Conservation (phyloP, 441 rosid species). For the Populus hybrid region DNA sequence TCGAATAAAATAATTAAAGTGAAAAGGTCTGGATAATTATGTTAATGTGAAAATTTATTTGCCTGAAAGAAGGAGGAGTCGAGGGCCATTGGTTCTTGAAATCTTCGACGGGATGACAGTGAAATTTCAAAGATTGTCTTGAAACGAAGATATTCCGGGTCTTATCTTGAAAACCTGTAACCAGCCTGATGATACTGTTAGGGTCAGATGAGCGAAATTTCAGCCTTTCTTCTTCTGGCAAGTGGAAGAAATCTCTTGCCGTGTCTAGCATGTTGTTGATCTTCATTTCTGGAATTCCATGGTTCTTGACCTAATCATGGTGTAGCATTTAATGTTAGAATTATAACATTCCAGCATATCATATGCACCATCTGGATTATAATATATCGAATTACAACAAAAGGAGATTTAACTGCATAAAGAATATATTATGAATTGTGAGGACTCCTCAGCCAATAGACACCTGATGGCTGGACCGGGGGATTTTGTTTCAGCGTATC, state of each 20-base stretch:
- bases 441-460: too few species aligned
- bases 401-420: too few species aligned
- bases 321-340: too few species aligned
- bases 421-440: too few species aligned
- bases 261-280: constrained; percentile 24
- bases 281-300: constrained; percentile 32
- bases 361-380: too few species aligned
- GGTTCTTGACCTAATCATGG: constrained; percentile 35
- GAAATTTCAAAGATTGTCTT: constrained; percentile 52
- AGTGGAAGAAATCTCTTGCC: constrained; percentile 38
- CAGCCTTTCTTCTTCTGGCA: constrained; percentile 45
- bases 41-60: too few species aligned
- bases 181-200: constrained; percentile 35
- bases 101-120: constrained; percentile 47
- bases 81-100: constrained; percentile 44
- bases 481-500: too few species aligned
- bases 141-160: constrained; percentile 45
- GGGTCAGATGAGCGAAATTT: constrained; percentile 52
- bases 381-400: too few species aligned
- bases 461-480: too few species aligned
- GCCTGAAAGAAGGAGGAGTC: constrained; percentile 49
- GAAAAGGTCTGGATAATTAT: too few species aligned
- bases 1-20: too few species aligned
- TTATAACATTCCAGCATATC: too few species aligned
- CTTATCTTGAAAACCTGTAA: constrained; percentile 45